Conservation (phyloP, 768 basidiomycete species). For the Pisolithus tinctorius region DNA sequence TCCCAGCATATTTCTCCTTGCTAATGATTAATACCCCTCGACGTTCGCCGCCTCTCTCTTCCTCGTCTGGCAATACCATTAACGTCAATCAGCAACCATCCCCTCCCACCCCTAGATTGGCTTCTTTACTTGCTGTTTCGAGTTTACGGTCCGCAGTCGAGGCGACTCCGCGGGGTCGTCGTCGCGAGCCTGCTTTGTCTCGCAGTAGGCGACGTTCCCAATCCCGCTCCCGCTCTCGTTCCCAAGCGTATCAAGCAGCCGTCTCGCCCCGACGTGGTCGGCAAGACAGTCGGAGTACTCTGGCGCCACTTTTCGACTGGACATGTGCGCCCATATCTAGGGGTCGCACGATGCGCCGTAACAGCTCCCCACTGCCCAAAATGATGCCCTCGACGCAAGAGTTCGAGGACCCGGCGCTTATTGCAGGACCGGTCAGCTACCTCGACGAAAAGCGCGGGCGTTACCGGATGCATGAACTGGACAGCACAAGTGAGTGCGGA, state of each 20-base stretch:
- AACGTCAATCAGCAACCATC: slow-evolving; percentile 36
- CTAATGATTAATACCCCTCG: slow-evolving; percentile 45
- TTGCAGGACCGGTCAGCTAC: slow-evolving; percentile 10
- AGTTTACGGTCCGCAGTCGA: slow-evolving; percentile 31
- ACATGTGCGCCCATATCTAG: slow-evolving; percentile 33
- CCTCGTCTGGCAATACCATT: slow-evolving; percentile 42
- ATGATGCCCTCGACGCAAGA: slow-evolving; percentile 33
- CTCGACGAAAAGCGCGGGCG: slow-evolving; percentile 44
- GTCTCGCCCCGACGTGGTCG: slow-evolving; percentile 9
- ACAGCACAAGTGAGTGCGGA: slow-evolving; percentile 34
- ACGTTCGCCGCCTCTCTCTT: slow-evolving; percentile 33
- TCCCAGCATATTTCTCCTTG: slow-evolving; percentile 72
- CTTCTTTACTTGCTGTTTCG: slow-evolving; percentile 27
- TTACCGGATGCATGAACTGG: slow-evolving; percentile 47
- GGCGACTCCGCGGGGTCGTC: slow-evolving; percentile 49
- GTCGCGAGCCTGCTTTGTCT: slow-evolving; percentile 32
- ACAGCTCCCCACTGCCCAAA: slow-evolving; percentile 53
- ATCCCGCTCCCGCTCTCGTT: slow-evolving; percentile 38
- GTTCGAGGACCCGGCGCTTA: slow-evolving; percentile 26
- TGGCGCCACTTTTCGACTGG: slow-evolving; percentile 44
- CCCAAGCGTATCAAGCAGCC: slow-evolving; percentile 25
- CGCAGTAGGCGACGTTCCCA: slow-evolving; percentile 25
- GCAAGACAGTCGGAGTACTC: slow-evolving; percentile 26
- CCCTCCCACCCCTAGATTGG: slow-evolving; percentile 55
- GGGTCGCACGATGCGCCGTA: slow-evolving; percentile 46